Evolutionary conservation across 306 rosid species (phyloP).

Genomic region (Senna siamea): DNA sequence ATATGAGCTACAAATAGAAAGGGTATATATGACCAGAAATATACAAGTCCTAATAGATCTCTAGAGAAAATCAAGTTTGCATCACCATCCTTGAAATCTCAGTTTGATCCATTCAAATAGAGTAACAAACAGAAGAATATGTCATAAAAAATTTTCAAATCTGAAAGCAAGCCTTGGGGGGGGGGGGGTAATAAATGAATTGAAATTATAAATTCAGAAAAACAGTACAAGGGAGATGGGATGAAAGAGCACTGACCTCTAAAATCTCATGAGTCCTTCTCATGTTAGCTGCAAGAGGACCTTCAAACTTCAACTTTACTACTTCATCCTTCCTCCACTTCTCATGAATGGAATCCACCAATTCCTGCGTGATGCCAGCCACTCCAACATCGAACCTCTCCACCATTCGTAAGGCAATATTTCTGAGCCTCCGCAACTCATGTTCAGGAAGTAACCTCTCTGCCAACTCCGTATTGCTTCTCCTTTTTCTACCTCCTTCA

Average conservation of each 20-base stretch:
- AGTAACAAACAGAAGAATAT: slow-evolving; percentile 22
- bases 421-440: slow-evolving; percentile 82
- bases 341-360: slow-evolving; percentile 68
- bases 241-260: slow-evolving; percentile 55
- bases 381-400: slow-evolving; percentile 81
- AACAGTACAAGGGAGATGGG: background rate
- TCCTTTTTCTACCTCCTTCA: slow-evolving; percentile 46
- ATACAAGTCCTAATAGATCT: slow-evolving; percentile 14
- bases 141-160: too few species aligned
- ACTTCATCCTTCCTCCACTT: slow-evolving; percentile 81
- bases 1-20: background rate
- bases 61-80: slow-evolving; percentile 29
- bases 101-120: slow-evolving; percentile 17
- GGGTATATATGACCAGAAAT: background rate
- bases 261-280: slow-evolving; percentile 70
- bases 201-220: background rate
- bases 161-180: too few species aligned
- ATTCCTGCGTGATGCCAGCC: slow-evolving; percentile 68
- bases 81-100: background rate
- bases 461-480: slow-evolving; percentile 62
- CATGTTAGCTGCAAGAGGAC: slow-evolving; percentile 80
- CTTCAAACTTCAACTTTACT: slow-evolving; percentile 80
- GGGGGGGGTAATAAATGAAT: background rate
- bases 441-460: slow-evolving; percentile 75
- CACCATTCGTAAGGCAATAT: slow-evolving; percentile 74